These are phyloP conservation scores for Candida germanica DNA, from an alignment of 805 yeast genomes.

Conservation along the genomic window DNA sequence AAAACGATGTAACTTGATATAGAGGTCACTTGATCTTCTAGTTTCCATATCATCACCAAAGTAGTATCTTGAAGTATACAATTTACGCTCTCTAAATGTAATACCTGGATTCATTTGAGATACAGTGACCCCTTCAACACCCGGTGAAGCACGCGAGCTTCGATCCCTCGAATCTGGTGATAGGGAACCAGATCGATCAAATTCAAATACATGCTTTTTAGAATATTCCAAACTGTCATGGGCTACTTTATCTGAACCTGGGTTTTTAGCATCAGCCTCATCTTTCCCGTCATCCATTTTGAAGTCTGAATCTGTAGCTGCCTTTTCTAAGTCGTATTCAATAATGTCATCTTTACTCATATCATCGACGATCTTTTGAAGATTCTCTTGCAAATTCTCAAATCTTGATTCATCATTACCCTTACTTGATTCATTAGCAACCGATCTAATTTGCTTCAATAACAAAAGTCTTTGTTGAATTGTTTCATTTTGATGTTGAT, in stretches of 20 bases:
- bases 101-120: conserved; percentile 53
- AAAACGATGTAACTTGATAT: conserved; percentile 52
- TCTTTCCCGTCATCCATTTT: conserved; percentile 18
- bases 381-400: conserved; percentile 31
- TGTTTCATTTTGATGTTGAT: conserved; percentile 26
- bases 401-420: conserved; percentile 22
- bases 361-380: conserved; percentile 32
- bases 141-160: conserved; percentile 45
- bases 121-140: conserved; percentile 39
- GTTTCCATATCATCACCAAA: conserved; percentile 56
- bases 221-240: conserved; percentile 3
- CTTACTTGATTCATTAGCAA: conserved; percentile 15
- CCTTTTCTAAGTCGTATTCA: conserved; percentile 15
- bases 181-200: conserved; percentile 14
- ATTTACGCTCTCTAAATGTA: conserved; percentile 56
- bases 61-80: conserved; percentile 62
- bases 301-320: conserved; percentile 7
- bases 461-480: conserved; percentile 34
- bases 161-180: conserved; percentile 22
- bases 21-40: conserved; percentile 31
- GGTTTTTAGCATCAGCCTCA: not conserved
- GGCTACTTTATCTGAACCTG: not conserved
- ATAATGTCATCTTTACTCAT: conserved; percentile 20
- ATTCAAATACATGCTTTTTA: conserved; percentile 10
- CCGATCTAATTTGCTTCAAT: conserved; percentile 28